These are phyloP conservation scores for Capsella bursapastoris DNA, from an alignment of 345 rosid genomes.

Conservation along the genomic window DNA sequence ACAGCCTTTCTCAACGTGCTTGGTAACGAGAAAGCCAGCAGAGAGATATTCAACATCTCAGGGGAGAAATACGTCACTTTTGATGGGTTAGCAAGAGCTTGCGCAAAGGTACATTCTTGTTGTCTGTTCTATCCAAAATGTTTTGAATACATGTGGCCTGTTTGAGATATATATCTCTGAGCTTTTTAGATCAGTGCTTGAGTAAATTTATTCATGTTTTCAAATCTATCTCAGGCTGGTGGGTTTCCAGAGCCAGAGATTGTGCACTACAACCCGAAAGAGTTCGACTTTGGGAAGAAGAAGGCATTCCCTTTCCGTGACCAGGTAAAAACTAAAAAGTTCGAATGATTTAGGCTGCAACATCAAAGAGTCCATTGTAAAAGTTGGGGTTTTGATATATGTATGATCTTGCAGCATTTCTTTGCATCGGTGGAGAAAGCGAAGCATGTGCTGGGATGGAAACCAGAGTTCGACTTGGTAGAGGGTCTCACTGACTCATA, in stretches of 20 bases:
- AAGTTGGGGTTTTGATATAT: not conserved
- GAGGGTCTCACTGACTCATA: slow-evolving; percentile 96
- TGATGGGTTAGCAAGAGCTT: slow-evolving; percentile 90
- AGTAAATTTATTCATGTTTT: slow-evolving; percentile 15
- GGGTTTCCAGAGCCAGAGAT: slow-evolving; percentile 97
- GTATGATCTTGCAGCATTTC: slow-evolving; percentile 75
- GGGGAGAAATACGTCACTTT: slow-evolving; percentile 94
- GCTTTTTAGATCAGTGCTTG: slow-evolving; percentile 12
- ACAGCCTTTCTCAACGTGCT: slow-evolving; percentile 75
- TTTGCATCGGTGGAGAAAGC: slow-evolving; percentile 93
- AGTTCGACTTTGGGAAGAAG: slow-evolving; percentile 94
- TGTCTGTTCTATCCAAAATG: not conserved
- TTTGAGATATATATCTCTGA: slow-evolving; percentile 9
- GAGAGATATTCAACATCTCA: slow-evolving; percentile 84
- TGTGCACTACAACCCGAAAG: slow-evolving; percentile 85
- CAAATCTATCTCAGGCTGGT: slow-evolving; percentile 61
- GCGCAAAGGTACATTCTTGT: slow-evolving; percentile 75
- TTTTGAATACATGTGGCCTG: not conserved
- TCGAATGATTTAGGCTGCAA: slow-evolving; percentile 17
- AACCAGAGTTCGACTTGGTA: slow-evolving; percentile 78
- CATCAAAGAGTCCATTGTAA: not conserved
- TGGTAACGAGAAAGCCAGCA: slow-evolving; percentile 86
- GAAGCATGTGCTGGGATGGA: slow-evolving; percentile 79
- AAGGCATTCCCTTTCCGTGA: slow-evolving; percentile 98
- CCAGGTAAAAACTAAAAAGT: slow-evolving; percentile 57